phyloP scores from a whole-genome alignment of 2,329 filamentous ascomycete species.

The Penicillium rolfsii region DNA sequence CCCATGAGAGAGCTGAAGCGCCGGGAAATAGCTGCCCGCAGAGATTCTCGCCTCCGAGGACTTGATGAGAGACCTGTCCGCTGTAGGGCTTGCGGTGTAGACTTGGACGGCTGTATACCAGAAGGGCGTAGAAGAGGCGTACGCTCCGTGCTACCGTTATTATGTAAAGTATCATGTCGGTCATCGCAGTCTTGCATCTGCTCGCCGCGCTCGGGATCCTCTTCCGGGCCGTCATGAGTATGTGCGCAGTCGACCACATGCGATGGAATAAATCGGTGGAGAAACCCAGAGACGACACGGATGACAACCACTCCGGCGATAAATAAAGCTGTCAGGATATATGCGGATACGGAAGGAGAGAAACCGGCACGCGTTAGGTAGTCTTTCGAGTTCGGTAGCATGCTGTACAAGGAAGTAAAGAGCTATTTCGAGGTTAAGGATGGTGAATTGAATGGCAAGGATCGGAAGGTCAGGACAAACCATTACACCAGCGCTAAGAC shows the following conservation, averaged over 20 bases:
- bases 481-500: constrained; percentile 95
- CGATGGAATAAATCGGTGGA: constrained; percentile 54
- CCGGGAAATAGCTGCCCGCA: constrained; percentile 41
- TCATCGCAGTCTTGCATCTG: constrained; percentile 28
- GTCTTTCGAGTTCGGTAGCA: constrained; percentile 82
- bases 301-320: constrained; percentile 53
- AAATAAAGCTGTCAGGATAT: constrained; percentile 51
- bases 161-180: neutral
- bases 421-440: constrained; percentile 57
- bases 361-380: constrained; percentile 74
- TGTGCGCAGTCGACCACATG: constrained; percentile 56
- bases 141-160: constrained; percentile 30
- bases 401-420: constrained; percentile 88
- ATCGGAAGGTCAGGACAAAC: constrained; percentile 54
- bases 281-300: constrained; percentile 47
- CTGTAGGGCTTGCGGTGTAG: constrained; percentile 28
- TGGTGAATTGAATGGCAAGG: neutral
- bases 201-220: constrained; percentile 40
- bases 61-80: constrained; percentile 19
- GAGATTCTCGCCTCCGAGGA: constrained; percentile 33
- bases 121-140: constrained; percentile 36
- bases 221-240: constrained; percentile 43
- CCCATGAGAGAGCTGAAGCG: constrained; percentile 55
- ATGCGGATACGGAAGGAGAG: constrained; percentile 65
- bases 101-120: constrained; percentile 23